Evolutionary conservation across 495 filamentous ascomycete genomes (phyloP), one percentile per base, ranked within the genome.

Genomic region (Penicillium crystallinum): DNA sequence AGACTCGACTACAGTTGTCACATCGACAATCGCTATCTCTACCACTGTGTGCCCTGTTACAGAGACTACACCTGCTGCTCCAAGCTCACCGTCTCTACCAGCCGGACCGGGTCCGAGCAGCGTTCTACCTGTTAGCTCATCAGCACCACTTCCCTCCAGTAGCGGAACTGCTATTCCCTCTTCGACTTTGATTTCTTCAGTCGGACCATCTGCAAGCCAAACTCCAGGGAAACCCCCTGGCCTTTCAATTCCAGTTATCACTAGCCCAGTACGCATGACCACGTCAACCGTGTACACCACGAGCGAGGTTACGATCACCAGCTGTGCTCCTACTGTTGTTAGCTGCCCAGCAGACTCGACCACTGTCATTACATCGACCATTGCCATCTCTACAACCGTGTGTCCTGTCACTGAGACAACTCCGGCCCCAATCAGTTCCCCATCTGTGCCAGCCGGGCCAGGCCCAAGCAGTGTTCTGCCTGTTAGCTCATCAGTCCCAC

Each of bases 201-300:
- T 37, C 14, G 22, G 30, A 18, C 14, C 49, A 23, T 51, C 40
- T 29, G 19, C 14, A 9, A 17, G 29, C 5, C 19, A 21, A 25
- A 17, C 46, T 4, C 46, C 46, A 2, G 15, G 15, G 17, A 36
- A 11, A 19, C 23, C 46, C 2, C 27, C 46, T 3, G 12, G 23
- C 4, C 36, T 38, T 42, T 50, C 48, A 1, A 34, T 38, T 5
- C 37, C 40, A 42, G 30, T 15, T n/a, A 49, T 40, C 6, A 60
- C 53, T 27, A 53, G 56, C 43, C 38, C 69, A n/a, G 30, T 56
- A 38, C 35, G 51, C 53, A 56, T 71, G 59, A 83, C 80, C 45
- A 81, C 77, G 22, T 84, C 81, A 8, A 85, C 83, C 36, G 69
- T 84, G 15, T 84, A 76, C 63, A 66, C 73, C 14, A 87, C 83